These are phyloP conservation scores for Canariomyces notabilis DNA, from an alignment of 2,329 filamentous ascomycete genomes.

Conservation along the genomic window DNA sequence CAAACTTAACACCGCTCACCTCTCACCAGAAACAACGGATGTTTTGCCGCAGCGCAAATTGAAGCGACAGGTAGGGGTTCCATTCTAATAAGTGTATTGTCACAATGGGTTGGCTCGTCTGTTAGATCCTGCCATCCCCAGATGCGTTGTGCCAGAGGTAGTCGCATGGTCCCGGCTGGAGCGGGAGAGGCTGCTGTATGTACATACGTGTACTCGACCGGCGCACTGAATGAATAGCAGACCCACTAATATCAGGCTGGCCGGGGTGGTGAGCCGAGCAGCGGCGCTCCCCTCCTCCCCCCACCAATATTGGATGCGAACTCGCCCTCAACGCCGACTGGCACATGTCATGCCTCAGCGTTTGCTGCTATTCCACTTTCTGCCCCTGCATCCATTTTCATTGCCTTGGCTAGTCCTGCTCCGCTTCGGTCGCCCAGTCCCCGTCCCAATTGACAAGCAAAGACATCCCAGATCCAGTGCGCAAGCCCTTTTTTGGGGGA, in stretches of 20 bases:
- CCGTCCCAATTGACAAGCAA: constrained; percentile 22
- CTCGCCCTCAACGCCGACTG: constrained; percentile 7
- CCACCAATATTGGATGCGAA: background rate
- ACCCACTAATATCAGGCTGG: background rate
- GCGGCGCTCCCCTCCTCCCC: background rate
- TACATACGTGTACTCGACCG: background rate
- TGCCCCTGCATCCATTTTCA: constrained; percentile 14
- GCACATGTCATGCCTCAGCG: constrained; percentile 14
- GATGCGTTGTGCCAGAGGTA: no score
- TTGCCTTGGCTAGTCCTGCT: constrained; percentile 15
- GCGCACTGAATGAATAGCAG: constrained; percentile 9
- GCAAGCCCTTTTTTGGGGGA: constrained; percentile 7
- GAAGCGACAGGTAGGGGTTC: no score
- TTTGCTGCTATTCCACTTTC: constrained; percentile 6
- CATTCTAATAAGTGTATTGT: no score
- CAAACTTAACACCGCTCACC: no score
- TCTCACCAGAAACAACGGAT: no score
- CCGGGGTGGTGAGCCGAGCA: background rate
- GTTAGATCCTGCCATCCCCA: no score
- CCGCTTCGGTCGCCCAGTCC: constrained; percentile 20
- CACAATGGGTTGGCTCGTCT: no score
- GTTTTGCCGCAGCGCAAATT: no score
- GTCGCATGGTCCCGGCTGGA: no score
- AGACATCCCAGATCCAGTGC: constrained; percentile 19
- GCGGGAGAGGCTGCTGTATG: background rate